These are phyloP conservation scores for Eragrostis tef DNA, from an alignment of 202 grass and related monocot species.

Conservation along the genomic window DNA sequence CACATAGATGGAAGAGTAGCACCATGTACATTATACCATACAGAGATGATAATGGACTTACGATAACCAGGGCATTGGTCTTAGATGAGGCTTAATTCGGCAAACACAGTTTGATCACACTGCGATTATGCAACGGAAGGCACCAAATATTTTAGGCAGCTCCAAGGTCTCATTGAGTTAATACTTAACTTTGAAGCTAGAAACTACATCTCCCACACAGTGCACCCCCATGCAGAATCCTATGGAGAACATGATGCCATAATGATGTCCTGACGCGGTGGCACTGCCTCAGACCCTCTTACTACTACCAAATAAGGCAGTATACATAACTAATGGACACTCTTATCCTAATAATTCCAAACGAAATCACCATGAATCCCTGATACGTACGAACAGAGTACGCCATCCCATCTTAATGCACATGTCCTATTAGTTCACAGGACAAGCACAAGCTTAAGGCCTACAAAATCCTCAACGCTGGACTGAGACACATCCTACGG, in stretches of 20 bases:
- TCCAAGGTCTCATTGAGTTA: constrained; percentile 7
- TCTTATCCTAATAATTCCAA: constrained; percentile 5
- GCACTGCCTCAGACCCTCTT: constrained; percentile 11
- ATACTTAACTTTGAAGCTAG: constrained; percentile 35
- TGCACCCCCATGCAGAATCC: constrained; percentile 21
- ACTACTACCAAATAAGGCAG: not conserved
- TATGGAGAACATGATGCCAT: constrained; percentile 4
- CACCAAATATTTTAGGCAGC: constrained; percentile 14
- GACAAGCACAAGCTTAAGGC: not conserved
- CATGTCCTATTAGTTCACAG: constrained; percentile 12
- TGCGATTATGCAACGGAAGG: not conserved
- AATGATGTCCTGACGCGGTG: not conserved
- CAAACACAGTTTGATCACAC: not conserved
- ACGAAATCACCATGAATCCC: not conserved
- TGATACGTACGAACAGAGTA: not conserved
- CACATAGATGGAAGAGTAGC: not conserved
- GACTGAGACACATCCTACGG: constrained; percentile 22
- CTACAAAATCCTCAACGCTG: constrained; percentile 12
- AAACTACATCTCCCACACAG: constrained; percentile 2
- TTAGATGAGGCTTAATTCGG: not conserved
- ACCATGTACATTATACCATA: not conserved
- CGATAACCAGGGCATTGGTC: not conserved
- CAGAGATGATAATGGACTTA: not conserved
- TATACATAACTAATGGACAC: not conserved
- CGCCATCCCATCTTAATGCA: not conserved